Conservation (phyloP, 306 rosid species). For the Rubus idaeus region DNA sequence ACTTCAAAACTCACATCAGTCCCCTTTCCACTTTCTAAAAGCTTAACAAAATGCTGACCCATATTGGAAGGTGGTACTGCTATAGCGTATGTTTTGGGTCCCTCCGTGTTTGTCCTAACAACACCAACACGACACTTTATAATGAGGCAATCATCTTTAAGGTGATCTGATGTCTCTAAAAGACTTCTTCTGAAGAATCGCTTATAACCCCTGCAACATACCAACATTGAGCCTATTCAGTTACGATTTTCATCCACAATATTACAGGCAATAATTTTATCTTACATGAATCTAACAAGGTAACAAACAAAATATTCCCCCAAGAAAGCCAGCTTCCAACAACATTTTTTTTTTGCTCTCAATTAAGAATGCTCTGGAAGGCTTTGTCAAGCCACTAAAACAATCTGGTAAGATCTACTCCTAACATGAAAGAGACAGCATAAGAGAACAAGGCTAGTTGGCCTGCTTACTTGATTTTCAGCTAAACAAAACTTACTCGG, state of each 20-base stretch:
- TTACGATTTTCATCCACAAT: conserved; percentile 4
- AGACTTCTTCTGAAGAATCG: conserved; percentile 54
- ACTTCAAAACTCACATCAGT: conserved; percentile 61
- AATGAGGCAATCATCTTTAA: conserved; percentile 58
- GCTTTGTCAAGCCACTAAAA: not conserved
- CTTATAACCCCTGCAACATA: conserved; percentile 57
- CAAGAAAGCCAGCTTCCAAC: not conserved
- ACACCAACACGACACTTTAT: conserved; percentile 63
- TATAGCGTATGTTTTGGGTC: conserved; percentile 53
- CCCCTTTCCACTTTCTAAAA: conserved; percentile 52
- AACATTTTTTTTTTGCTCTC: not conserved
- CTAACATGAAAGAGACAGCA: not conserved
- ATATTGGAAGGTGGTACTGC: conserved; percentile 48
- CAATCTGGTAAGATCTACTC: not conserved
- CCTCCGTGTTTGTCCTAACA: conserved; percentile 50
- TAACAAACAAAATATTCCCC: not conserved
- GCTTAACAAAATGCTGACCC: conserved; percentile 50
- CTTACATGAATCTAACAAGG: not conserved
- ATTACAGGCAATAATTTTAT: not conserved
- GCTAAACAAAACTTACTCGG: not conserved
- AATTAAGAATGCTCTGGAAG: no score
- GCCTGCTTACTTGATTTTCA: not conserved
- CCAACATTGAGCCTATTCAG: conserved; percentile 10
- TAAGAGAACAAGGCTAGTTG: not conserved
- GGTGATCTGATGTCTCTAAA: conserved; percentile 56